phyloP scores from a whole-genome alignment of 495 filamentous ascomycete genomes.

The Aspergillus avenaceus region DNA sequence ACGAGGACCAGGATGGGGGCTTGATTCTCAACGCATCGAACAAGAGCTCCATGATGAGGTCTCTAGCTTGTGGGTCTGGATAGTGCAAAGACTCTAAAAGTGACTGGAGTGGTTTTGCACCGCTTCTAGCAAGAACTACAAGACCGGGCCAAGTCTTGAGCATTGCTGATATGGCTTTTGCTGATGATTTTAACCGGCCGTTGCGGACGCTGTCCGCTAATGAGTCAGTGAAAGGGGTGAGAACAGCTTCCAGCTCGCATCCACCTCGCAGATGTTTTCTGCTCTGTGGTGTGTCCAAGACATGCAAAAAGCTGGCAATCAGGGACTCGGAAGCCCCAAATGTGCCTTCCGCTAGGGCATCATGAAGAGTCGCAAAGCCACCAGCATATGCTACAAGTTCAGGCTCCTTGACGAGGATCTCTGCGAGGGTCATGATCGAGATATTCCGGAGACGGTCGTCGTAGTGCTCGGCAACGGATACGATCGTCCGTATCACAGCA shows the following conservation, averaged over 20 bases:
- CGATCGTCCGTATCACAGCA: constrained; percentile 79
- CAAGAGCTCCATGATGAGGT: constrained; percentile 76
- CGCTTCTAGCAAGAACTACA: constrained; percentile 78
- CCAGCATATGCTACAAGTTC: constrained; percentile 71
- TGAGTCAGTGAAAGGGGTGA: constrained; percentile 86
- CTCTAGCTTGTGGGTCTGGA: constrained; percentile 58
- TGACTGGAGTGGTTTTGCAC: constrained; percentile 77
- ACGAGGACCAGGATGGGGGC: constrained; percentile 92
- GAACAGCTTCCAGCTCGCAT: constrained; percentile 73
- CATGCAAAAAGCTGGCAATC: constrained; percentile 76
- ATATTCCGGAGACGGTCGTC: constrained; percentile 88
- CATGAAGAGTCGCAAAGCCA: constrained; percentile 74
- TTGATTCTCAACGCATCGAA: constrained; percentile 93
- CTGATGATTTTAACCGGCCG: constrained; percentile 74
- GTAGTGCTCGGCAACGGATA: constrained; percentile 80
- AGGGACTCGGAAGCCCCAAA: constrained; percentile 89
- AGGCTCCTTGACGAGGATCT: constrained; percentile 84
- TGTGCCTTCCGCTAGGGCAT: constrained; percentile 82
- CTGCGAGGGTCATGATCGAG: constrained; percentile 85
- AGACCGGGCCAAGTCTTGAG: constrained; percentile 90
- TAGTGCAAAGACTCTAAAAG: constrained; percentile 76
- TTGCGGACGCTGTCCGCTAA: constrained; percentile 62
- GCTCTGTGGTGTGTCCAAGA: constrained; percentile 78
- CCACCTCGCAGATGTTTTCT: constrained; percentile 78
- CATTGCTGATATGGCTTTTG: constrained; percentile 80